Percentiles rank a stretch among this genome's conserved stretches.
Conservation (phyloP, 768 basidiomycete species). For the Phanerochaete sordida region DNA sequence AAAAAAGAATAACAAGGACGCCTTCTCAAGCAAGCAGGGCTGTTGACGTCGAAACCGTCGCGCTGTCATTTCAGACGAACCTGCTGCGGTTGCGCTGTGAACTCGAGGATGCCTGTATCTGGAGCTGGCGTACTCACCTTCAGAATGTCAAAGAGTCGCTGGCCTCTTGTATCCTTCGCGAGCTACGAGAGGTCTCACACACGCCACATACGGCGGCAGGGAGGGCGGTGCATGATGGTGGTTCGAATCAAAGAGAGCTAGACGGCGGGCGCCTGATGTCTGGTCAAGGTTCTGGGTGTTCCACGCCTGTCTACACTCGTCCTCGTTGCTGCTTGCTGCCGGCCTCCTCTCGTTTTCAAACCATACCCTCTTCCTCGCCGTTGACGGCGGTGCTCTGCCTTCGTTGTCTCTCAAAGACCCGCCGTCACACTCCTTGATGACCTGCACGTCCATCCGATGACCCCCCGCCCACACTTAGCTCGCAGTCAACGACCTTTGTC, state of each 20-base stretch:
- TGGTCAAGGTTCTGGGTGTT: background rate
- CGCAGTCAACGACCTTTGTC: slow-evolving; percentile 54
- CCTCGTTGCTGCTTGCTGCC: slow-evolving; percentile 5
- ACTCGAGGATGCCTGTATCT: too few relatives aligned
- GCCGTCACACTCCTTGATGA: slow-evolving; percentile 14
- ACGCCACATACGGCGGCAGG: background rate
- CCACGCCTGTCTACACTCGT: slow-evolving; percentile 13
- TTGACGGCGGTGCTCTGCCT: slow-evolving; percentile 16
- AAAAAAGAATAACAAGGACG: background rate
- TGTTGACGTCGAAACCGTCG: background rate
- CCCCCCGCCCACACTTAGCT: slow-evolving; percentile 42
- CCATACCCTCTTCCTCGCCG: slow-evolving; percentile 4
- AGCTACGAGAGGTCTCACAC: too few relatives aligned
- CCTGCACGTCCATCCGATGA: slow-evolving; percentile 33
- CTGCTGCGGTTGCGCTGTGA: too few relatives aligned
- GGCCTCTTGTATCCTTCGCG: too few relatives aligned
- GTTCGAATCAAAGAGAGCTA: slow-evolving; percentile 1
- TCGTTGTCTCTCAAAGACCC: background rate
- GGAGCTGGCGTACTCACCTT: too few relatives aligned
- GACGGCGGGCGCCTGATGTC: background rate
- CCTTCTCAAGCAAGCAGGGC: background rate
- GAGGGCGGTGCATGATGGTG: background rate
- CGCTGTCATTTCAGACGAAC: too few relatives aligned
- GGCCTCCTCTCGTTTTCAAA: background rate
- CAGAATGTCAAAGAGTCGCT: too few relatives aligned